Evolutionary conservation across 2,329 filamentous ascomycete genomes (phyloP).

Genomic region (Hawksworthiomyces lignivorus): DNA sequence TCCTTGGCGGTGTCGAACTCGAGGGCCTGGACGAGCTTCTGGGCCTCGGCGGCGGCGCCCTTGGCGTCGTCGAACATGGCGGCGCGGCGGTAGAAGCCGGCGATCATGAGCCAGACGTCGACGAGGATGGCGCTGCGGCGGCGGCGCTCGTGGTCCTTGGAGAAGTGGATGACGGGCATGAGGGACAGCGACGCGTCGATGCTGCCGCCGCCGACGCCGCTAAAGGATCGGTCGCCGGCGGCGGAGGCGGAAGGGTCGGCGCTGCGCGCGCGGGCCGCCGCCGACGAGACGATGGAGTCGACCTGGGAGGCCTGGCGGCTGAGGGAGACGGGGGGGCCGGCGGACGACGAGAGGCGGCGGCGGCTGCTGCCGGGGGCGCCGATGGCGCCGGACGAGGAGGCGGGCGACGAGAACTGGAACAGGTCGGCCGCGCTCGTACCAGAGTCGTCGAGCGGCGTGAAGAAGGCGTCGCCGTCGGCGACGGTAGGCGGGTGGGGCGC

Average conservation of each 20-base stretch:
- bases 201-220: no score
- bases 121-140: constrained; percentile 52
- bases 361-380: no score
- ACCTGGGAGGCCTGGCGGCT: constrained; percentile 36
- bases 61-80: constrained; percentile 71
- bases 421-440: constrained; percentile 34
- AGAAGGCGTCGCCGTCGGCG: constrained; percentile 44
- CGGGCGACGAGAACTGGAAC: constrained; percentile 31
- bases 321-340: constrained; percentile 27
- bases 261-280: constrained; percentile 6
- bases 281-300: constrained; percentile 39
- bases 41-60: constrained; percentile 74
- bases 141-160: constrained; percentile 43
- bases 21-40: constrained; percentile 63
- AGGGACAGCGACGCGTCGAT: constrained; percentile 38
- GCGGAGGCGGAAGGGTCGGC: constrained; percentile 24
- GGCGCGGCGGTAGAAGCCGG: constrained; percentile 78
- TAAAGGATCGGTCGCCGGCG: no score
- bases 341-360: constrained; percentile 31
- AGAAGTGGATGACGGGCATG: constrained; percentile 46
- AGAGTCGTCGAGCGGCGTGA: constrained; percentile 37
- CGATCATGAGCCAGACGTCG: constrained; percentile 84
- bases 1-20: constrained; percentile 60
- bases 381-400: no score
- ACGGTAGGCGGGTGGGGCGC: constrained; percentile 32